Base-by-base conservation (phyloP, 2,329 filamentous ascomycete genomes). In the Aspergillus fijiensis region DNA sequence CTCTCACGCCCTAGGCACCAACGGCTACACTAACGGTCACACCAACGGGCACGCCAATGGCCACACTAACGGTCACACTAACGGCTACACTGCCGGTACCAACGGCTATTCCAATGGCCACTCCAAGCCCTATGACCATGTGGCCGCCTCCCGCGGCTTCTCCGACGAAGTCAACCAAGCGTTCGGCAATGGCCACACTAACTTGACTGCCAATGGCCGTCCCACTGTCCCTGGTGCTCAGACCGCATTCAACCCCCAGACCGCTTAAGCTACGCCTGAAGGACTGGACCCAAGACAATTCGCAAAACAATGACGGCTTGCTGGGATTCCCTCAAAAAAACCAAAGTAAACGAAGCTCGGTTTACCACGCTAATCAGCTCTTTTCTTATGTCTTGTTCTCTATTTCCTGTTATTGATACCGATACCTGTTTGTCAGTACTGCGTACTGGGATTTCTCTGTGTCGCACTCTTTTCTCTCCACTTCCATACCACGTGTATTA, bases 161-260 rank as follows among this genome's bases (percentile, higher is more conserved):
- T 69, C 69, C 2, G 70, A 72, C 48, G 71, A 74, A 58, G 63
- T 74, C 35, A 70, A 71, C 49, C 57, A 73, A 48, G 72, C 72
- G n/a, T 73, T 74, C 45, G 66, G 60, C 21, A 61, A 62, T 23
- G 62, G 56, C 11, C 42, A 39, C 57, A 39, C 55, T 19, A 58
- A 50, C 11, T 16, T 19, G 16, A 33, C 29, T 14, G 47, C 60
- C 21, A 19, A 16, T 16, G 39, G 39, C 16, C 61, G 57, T 11
- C 35, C 55, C 14, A 61, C 60, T 3, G 52, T 67, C 10, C 61
- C 63, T 12, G 67, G 63, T 25, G 47, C 60, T 1, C 55, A 63
- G n/a, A 52, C 58, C 10, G 64, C 63, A 10, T 69, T 69, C 51
- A 67, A 69, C 35, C 67, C 67, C 39, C 67, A 69, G 56, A 60